Conservation (phyloP, 163 green algal genomes). For the Coccomyxa subellipsoidea region DNA sequence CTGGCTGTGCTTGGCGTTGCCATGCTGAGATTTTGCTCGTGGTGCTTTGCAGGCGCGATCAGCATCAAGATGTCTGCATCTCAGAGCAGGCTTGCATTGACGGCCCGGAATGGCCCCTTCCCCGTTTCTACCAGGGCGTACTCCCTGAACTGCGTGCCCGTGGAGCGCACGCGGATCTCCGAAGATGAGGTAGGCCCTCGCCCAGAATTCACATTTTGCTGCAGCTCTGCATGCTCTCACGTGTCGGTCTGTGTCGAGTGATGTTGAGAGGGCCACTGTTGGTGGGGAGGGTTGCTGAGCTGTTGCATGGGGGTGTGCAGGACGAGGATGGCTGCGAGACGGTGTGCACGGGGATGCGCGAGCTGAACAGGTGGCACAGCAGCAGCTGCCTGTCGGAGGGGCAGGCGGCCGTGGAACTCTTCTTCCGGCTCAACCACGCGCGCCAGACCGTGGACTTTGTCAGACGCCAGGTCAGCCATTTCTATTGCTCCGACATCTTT, state of each 20-base stretch:
- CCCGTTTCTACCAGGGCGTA: background rate
- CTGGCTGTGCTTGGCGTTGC: background rate
- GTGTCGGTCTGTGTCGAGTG: no score
- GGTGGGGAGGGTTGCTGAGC: no score
- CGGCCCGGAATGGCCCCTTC: background rate
- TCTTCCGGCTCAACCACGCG: slow-evolving; percentile 73
- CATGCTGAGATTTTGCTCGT: background rate
- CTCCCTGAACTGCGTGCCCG: background rate
- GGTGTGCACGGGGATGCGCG: background rate
- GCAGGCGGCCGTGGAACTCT: slow-evolving; percentile 68
- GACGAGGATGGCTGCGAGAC: background rate
- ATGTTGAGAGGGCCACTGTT: no score
- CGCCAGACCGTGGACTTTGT: slow-evolving; percentile 80
- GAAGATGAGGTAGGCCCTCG: background rate
- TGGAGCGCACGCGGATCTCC: background rate
- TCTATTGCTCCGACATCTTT: no score
- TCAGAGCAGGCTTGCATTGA: background rate
- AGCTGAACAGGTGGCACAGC: background rate
- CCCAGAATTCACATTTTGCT: background rate
- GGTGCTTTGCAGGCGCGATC: background rate
- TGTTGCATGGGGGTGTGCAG: background rate
- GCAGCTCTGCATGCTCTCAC: no score
- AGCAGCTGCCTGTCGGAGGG: slow-evolving; percentile 26
- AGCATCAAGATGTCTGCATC: background rate
- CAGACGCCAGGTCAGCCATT: slow-evolving; percentile 50